These are phyloP conservation scores for Leucoagaricus sp. DNA, from an alignment of 1,284 basidiomycete species.

Conservation along the genomic window DNA sequence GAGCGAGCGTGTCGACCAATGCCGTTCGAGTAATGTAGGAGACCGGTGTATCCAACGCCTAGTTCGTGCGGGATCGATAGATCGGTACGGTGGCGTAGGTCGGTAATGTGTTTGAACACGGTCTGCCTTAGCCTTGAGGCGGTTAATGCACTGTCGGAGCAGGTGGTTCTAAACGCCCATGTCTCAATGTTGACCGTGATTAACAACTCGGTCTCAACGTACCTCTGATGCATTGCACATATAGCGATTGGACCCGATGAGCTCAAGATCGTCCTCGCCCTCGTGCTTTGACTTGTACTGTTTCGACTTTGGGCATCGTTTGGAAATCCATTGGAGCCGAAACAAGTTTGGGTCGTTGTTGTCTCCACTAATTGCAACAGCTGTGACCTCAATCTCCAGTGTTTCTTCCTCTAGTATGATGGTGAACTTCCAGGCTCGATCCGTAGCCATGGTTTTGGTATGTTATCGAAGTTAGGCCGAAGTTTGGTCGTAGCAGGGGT, in stretches of 20 bases:
- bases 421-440: too few relatives aligned
- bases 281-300: slow-evolving; percentile 93
- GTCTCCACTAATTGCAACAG: too few relatives aligned
- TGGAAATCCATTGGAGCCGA: slow-evolving; percentile 92
- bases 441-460: too few relatives aligned
- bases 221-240: slow-evolving; percentile 92
- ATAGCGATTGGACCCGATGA: slow-evolving; percentile 97
- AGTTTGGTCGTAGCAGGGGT: too few relatives aligned
- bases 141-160: slow-evolving; percentile 74
- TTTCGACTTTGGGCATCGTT: slow-evolving; percentile 85
- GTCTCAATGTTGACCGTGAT: slow-evolving; percentile 5
- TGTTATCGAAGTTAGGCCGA: too few relatives aligned
- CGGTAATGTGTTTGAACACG: slow-evolving; percentile 84
- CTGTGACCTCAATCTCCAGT: too few relatives aligned
- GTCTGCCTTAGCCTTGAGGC: slow-evolving; percentile 80
- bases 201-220: slow-evolving; percentile 28
- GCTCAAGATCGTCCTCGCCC: slow-evolving; percentile 91
- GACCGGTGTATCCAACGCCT: slow-evolving; percentile 30
- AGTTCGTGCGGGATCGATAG: slow-evolving; percentile 58
- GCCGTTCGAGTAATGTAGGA: slow-evolving; percentile 37
- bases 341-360: too few relatives aligned
- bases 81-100: slow-evolving; percentile 78
- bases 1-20: slow-evolving; percentile 34
- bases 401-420: too few relatives aligned
- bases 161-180: slow-evolving; percentile 61